Conservation (phyloP, 768 basidiomycete species). For the Hydnomerulius pinastri region DNA sequence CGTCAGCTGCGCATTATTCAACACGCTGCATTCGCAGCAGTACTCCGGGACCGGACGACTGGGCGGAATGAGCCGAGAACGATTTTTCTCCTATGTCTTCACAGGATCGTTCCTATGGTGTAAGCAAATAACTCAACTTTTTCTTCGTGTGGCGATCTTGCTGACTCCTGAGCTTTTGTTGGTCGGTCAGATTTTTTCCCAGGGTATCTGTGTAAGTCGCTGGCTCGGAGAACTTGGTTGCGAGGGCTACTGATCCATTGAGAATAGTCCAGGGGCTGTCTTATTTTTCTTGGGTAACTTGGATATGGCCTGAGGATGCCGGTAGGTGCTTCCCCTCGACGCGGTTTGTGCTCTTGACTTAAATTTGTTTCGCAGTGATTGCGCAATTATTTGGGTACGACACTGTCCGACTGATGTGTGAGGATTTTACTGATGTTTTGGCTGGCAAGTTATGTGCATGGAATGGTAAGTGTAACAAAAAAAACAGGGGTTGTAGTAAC, state of each 20-base stretch:
- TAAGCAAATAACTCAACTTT: constrained; percentile 26
- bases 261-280: constrained; percentile 46
- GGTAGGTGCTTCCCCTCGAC: constrained; percentile 36
- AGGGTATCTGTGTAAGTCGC: constrained; percentile 42
- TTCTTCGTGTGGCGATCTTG: background rate
- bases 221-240: background rate
- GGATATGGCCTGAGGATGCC: constrained; percentile 51
- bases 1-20: constrained; percentile 74
- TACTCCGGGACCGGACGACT: constrained; percentile 64
- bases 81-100: constrained; percentile 74
- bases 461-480: constrained; percentile 38
- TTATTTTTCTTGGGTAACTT: constrained; percentile 61
- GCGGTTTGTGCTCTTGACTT: constrained; percentile 20
- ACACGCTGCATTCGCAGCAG: constrained; percentile 71
- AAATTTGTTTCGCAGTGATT: constrained; percentile 33
- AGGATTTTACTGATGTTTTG: background rate
- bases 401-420: background rate
- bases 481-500: background rate
- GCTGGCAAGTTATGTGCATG: constrained; percentile 37
- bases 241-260: constrained; percentile 20
- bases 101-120: constrained; percentile 61
- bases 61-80: constrained; percentile 69
- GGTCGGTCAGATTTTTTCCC: constrained; percentile 41
- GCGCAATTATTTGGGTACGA: constrained; percentile 51
- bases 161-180: too few species aligned